phyloP scores from a whole-genome alignment of 2,329 filamentous ascomycete genomes.

The Triangularia verruculosa region DNA sequence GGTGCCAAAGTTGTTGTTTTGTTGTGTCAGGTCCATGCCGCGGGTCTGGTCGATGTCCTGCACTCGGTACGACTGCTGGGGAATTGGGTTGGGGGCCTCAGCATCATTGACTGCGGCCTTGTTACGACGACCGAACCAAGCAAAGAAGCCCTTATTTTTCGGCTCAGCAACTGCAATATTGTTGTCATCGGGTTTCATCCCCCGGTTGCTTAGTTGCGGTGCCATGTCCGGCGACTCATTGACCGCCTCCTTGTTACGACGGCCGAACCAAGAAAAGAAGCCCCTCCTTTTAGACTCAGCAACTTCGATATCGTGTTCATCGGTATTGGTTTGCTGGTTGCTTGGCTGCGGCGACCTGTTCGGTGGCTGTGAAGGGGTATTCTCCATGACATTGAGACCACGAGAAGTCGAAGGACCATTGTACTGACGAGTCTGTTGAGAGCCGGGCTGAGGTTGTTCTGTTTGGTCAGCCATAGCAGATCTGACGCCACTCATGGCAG shows the following conservation, averaged over 20 bases:
- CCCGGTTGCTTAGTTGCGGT: background rate
- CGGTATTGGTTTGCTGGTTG: background rate
- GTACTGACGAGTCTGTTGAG: background rate
- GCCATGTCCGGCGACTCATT: background rate
- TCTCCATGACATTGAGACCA: background rate
- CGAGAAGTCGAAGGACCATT: background rate
- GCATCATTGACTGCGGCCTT: background rate
- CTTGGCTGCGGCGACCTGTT: background rate
- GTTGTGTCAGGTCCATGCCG: too few species aligned
- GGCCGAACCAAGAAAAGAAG: background rate
- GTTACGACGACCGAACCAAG: background rate
- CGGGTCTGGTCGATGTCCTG: background rate
- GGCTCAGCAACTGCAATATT: constrained; percentile 1
- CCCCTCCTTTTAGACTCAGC: background rate
- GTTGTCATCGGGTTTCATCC: background rate
- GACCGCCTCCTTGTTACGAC: background rate
- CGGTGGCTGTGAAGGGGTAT: background rate
- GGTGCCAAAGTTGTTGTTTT: background rate
- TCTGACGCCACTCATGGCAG: too few species aligned
- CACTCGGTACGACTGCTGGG: background rate
- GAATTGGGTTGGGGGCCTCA: background rate
- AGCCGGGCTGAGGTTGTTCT: too few species aligned
- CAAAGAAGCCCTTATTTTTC: constrained; percentile 14
- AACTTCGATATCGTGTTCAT: background rate
- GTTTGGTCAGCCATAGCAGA: background rate